Conservation (phyloP, 352 stramenopile genomes). For the Phytophthora tentaculata region DNA sequence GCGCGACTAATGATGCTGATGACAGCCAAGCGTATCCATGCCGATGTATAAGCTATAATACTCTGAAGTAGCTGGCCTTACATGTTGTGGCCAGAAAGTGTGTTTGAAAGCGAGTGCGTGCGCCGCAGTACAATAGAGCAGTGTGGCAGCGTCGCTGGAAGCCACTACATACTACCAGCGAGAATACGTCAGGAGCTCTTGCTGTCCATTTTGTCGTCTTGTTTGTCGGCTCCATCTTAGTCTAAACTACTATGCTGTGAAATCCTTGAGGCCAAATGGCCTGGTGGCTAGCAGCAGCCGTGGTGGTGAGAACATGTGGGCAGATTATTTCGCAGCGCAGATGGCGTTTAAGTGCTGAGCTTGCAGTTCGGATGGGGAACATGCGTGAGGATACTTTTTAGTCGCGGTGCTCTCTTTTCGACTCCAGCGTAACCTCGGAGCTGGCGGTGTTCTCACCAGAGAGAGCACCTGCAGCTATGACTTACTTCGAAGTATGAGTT, state of each 20-base stretch:
- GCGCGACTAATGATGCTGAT: no score
- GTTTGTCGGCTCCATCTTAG: conserved; percentile 26
- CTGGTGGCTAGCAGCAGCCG: not conserved
- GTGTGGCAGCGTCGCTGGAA: not conserved
- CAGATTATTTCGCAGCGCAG: conserved; percentile 19
- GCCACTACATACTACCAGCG: no score
- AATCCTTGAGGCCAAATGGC: conserved; percentile 7
- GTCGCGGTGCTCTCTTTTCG: conserved; percentile 1
- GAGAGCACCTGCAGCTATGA: conserved; percentile 1
- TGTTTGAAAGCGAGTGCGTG: not conserved
- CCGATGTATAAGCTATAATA: no score
- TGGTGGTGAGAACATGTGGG: conserved; percentile 12
- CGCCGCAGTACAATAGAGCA: not conserved
- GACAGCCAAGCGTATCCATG: not conserved
- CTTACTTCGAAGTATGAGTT: no score
- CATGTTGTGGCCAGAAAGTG: not conserved
- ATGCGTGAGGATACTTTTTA: conserved; percentile 11
- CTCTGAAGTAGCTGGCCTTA: no score
- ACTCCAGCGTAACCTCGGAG: not conserved
- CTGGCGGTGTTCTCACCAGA: not conserved
- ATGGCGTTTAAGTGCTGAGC: conserved; percentile 5
- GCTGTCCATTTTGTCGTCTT: conserved; percentile 12
- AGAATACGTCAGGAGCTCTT: no score
- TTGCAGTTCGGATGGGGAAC: conserved; percentile 7
- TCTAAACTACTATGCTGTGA: conserved; percentile 2